Base-by-base conservation (phyloP, 345 rosid species). In the Psidium friedrichsthalianum region DNA sequence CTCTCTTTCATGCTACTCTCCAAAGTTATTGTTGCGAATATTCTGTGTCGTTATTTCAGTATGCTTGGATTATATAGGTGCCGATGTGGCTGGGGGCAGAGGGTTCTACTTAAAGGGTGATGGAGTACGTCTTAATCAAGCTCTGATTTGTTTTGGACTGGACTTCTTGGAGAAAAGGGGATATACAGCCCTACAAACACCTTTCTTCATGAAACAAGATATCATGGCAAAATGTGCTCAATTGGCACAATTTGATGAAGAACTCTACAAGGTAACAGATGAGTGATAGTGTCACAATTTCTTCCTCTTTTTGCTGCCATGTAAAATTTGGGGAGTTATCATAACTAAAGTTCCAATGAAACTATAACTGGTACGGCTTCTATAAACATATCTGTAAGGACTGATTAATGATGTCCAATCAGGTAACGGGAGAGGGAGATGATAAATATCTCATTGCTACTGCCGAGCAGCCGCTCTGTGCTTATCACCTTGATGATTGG, bases 381-480 rank as follows among this genome's bases (percentile, higher is more conserved):
- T 36, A 56, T 36, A 42, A 57, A 82, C 80, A 10, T 74, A 15
- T 85, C 44, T 52, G 61, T 80, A 83, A 52, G 85, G 20, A 57
- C 84, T 58, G 84, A 69, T 69, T 69, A 36, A 40, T 2, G 47
- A 36, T 69, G 47, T 69, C 80, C 80, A 18, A 69, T 69, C 64
- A 97, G 99, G 98, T 97, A 86, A 96, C 98, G 58, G 99, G 99
- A 81, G 98, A 97, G 85, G 96, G 98, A 84, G 98, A 96, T 64
- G 99, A 94, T 84, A 96, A 96, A 53, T 96, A 97, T 91, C 96
- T 97, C 58, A 97, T 97, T 85, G 99, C 98, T 82, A 97, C 98
- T 74, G 98, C 98, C 74, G 99, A 97, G 87, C 99, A 97, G 85
- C 98, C 98, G 10, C 94, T 97, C 29, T 96, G 99, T 88, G 94